These are phyloP conservation scores for Endoconidiophora polonica DNA, from an alignment of 2,329 filamentous ascomycete genomes.

Conservation along the genomic window DNA sequence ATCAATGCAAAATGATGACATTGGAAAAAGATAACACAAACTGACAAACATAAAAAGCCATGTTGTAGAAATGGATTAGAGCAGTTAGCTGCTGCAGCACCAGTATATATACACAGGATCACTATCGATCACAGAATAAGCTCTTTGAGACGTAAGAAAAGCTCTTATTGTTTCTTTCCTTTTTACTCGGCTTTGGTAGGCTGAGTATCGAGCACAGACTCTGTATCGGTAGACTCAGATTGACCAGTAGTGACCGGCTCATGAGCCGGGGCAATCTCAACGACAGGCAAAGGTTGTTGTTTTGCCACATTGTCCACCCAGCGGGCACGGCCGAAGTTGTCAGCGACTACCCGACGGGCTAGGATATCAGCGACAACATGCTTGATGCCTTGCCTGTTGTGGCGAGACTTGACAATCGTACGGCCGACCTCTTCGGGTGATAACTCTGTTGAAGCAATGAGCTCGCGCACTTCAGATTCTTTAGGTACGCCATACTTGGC, in stretches of 20 bases:
- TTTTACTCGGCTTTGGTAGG: not conserved
- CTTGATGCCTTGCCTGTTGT: conserved; percentile 51
- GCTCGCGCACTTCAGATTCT: conserved; percentile 41
- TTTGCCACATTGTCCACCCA: conserved; percentile 19
- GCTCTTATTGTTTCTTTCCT: not conserved
- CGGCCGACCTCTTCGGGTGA: conserved; percentile 42
- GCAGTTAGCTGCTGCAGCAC: not conserved
- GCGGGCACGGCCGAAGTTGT: conserved; percentile 26
- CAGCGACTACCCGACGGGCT: conserved; percentile 39
- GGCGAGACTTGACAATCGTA: conserved; percentile 41
- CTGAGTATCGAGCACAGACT: not conserved
- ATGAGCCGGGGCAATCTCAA: no score
- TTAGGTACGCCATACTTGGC: conserved; percentile 52
- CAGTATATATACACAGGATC: conserved; percentile 9
- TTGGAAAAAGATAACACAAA: not conserved
- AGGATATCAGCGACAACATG: conserved; percentile 55
- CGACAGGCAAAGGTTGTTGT: not conserved
- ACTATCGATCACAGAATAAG: not conserved
- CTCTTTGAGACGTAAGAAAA: not conserved
- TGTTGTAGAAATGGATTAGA: conserved; percentile 9
- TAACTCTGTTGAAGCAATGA: conserved; percentile 25
- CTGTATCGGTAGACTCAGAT: not conserved
- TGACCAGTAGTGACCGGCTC: no score
- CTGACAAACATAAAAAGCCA: not conserved
- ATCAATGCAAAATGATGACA: not conserved